Base-by-base conservation (phyloP, 2,329 filamentous ascomycete species). In the Aspergillus phoenicis region DNA sequence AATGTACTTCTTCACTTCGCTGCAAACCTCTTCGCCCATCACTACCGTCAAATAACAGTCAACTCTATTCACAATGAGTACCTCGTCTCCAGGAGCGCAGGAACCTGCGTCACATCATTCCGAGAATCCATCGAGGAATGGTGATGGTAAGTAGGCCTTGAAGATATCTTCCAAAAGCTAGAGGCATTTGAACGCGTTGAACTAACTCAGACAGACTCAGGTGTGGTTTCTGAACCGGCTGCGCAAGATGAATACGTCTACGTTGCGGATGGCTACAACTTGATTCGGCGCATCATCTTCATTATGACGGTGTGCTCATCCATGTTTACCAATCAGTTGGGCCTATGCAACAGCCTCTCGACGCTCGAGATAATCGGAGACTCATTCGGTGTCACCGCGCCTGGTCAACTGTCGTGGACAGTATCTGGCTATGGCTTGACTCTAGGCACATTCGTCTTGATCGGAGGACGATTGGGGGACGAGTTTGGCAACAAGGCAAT, bases 401-500 rank as follows among this genome's bases (percentile, higher is more conserved):
- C 24, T 41, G 33, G 39, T 22, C n/a, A 59, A 4, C 45, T 54
- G 8, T 36, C 38, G 11, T 59, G 57, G 57, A 30, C 39, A 30
- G 8, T 28, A 4, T 51, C 57, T 26, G 57, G 39, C 24, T 59
- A 54, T 5, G 24, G 24, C 33, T 49, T 59, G 11, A 52, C 45
- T 5, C 28, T 39, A 8, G 57, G 57, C 4, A 52, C 47, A 10
- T 59, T 59, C 36, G 43, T 59, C 10, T 51, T 59, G 2, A 28
- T 53, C 5, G 28, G 26, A 13, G 75, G 75, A 15, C 67, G 75
- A 36, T 58, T 76, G 13, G 75, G 76, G 13, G 75, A 78, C 49
- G 61, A 74, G 26, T 78, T 71, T 57, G 76, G 75, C 13, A 71
- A 77, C 59, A 68, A 70, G 26, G 55, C 68, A 6, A 63, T 78